Base-by-base conservation (phyloP, 2,329 filamentous ascomycete genomes). In the Colletotrichum acutatum region DNA sequence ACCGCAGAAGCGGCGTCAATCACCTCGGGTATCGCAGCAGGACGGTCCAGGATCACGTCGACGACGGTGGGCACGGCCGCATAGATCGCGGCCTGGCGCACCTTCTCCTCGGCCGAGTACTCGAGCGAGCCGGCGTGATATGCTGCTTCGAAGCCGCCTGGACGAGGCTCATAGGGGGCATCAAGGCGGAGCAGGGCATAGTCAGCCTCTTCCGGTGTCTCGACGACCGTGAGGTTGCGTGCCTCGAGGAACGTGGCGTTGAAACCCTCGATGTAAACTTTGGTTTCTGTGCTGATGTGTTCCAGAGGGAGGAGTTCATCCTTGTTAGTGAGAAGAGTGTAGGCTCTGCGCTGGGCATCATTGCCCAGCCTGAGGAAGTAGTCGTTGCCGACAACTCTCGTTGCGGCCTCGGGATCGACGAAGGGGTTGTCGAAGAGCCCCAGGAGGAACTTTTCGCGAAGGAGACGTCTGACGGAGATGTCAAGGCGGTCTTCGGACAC, bases 371-470 rank as follows among this genome's bases (percentile, higher is more conserved):
- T 64, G 5, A 71, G 75, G 72, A 87, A 88, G 70, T 85, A 83
- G 11, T 80, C 76, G 42, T 85, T 85, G 4, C 86, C 86, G 22
- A 87, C 86, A 3, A 84, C 76, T 2, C 79, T 77, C 1, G 78
- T 80, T 0, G 85, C 86, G 1, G 78, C 80, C 1, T 84, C 83
- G 1, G 81, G 79, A 69, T 89, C 84, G 5, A 88, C 84, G 56
- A 86, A 89, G 0, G 85, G 86, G 60, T 85, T 83, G 14, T 89
- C 86, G 62, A 89, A 89, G 8, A 89, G 82, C 3, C 87, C 87
- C 0, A 89, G 82, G 4, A 82, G 64, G 75, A 89, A 89, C 76
- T 89, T 89, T 73, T 89, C 87, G 34, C 78, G 79, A 4, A 89
- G 79, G 0, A 89, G 78, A 1, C 83, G 84, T 2, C 83, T 80